phyloP scores from a whole-genome alignment of 495 filamentous ascomycete genomes.

The Jackrogersella minutella region DNA sequence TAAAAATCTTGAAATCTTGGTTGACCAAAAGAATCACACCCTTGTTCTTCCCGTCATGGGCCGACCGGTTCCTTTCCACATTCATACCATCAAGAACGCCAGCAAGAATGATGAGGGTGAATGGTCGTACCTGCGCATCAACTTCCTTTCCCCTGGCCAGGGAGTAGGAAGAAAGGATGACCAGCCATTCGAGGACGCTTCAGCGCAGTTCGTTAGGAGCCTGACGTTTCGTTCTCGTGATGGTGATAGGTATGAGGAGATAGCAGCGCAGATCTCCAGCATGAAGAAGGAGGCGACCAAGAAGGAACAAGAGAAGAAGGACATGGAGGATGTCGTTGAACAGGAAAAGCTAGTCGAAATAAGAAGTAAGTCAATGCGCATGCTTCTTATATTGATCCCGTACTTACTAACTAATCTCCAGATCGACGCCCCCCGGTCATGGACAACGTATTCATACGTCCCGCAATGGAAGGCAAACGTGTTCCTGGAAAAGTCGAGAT shows the following conservation, averaged over 20 bases:
- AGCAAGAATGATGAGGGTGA: slow-evolving; percentile 95
- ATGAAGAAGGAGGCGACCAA: slow-evolving; percentile 90
- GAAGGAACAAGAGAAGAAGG: slow-evolving; percentile 97
- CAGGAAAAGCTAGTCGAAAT: slow-evolving; percentile 96
- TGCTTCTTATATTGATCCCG: not conserved
- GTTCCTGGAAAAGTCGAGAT: slow-evolving; percentile 95
- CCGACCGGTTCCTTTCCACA: slow-evolving; percentile 96
- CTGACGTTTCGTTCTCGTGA: slow-evolving; percentile 93
- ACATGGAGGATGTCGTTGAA: slow-evolving; percentile 99
- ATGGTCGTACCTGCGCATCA: slow-evolving; percentile 92
- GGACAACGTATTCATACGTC: slow-evolving; percentile 92
- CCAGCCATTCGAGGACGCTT: slow-evolving; percentile 95
- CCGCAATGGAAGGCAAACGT: slow-evolving; percentile 93
- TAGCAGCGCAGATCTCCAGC: slow-evolving; percentile 88
- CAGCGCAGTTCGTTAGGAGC: slow-evolving; percentile 93
- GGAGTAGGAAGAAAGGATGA: slow-evolving; percentile 98
- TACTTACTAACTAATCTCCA: slow-evolving; percentile 52
- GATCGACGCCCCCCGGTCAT: slow-evolving; percentile 87
- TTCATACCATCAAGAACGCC: slow-evolving; percentile 98
- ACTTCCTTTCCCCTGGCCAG: slow-evolving; percentile 96
- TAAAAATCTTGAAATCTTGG: slow-evolving; percentile 83
- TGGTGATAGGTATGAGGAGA: slow-evolving; percentile 83
- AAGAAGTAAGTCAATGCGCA: slow-evolving; percentile 66
- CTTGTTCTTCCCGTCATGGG: slow-evolving; percentile 97
- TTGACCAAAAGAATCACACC: slow-evolving; percentile 89